These are phyloP conservation scores for Xenoacremonium recifei DNA, from an alignment of 2,329 filamentous ascomycete genomes.

Conservation along the genomic window DNA sequence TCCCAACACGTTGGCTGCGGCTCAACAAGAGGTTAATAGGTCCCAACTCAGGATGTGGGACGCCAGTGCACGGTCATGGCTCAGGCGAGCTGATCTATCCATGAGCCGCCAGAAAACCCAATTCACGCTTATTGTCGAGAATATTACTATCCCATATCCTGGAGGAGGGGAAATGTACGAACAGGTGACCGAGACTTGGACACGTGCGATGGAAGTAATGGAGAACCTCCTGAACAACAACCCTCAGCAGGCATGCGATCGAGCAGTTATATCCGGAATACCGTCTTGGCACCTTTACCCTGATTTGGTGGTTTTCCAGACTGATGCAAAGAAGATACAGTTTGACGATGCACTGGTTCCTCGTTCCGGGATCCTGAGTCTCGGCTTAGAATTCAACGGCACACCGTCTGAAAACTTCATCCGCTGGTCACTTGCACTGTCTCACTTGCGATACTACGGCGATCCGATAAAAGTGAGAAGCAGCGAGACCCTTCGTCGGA, in stretches of 20 bases:
- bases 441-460: conserved; percentile 9
- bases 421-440: conserved; percentile 10
- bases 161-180: conserved; percentile 4
- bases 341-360: conserved; percentile 3
- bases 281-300: conserved; percentile 12
- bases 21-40: conserved; percentile 3
- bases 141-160: conserved; percentile 6
- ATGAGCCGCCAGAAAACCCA: conserved; percentile 6
- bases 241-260: conserved; percentile 6
- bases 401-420: conserved; percentile 2
- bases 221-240: conserved; percentile 6
- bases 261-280: conserved; percentile 10
- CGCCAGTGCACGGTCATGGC: conserved; percentile 8
- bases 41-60: conserved; percentile 8
- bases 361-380: conserved; percentile 1
- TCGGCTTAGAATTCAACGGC: conserved; percentile 2
- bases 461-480: conserved; percentile 7
- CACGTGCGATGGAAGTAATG: conserved; percentile 8
- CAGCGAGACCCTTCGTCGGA: conserved; percentile 4
- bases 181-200: conserved; percentile 5
- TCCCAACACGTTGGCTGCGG: conserved; percentile 6
- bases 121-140: conserved; percentile 8
- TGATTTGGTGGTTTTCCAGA: conserved; percentile 7
- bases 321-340: conserved; percentile 5
- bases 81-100: conserved; percentile 5